A percentile compares a stretch with the other conserved stretches of the same genome.
Conservation (phyloP, 192 early-diverging fungal genomes). For the Fimicolochytrium jonesii region DNA sequence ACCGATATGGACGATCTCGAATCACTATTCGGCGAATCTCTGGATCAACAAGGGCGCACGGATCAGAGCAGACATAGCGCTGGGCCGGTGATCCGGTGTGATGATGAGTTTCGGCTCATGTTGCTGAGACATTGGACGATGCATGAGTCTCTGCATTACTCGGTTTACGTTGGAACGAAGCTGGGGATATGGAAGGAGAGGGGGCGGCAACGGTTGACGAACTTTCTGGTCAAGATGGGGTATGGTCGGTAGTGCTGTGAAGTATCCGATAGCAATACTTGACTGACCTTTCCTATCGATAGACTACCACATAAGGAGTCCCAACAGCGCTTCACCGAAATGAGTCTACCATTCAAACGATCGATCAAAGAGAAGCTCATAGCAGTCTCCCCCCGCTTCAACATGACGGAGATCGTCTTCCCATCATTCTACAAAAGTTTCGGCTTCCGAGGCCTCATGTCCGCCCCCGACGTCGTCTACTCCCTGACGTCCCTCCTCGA, state of each 20-base stretch:
- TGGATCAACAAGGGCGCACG: not conserved
- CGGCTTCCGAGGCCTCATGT: conserved; percentile 60
- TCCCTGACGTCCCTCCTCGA: conserved; percentile 71
- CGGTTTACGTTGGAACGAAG: conserved; percentile 79
- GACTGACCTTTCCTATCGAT: not conserved
- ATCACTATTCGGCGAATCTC: conserved; percentile 21
- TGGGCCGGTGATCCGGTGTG: conserved; percentile 43
- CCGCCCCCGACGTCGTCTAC: conserved; percentile 79
- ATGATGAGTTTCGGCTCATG: conserved; percentile 81
- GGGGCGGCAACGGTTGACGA: conserved; percentile 72
- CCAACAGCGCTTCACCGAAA: conserved; percentile 69
- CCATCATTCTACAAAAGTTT: conserved; percentile 75
- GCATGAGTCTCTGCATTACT: conserved; percentile 81
- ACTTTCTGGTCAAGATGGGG: conserved; percentile 89
- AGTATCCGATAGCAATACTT: not conserved
- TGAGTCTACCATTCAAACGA: conserved; percentile 50
- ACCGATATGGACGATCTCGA: conserved; percentile 27
- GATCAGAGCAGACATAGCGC: not conserved
- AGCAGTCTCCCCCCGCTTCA: conserved; percentile 67
- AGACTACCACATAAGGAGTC: conserved; percentile 79
- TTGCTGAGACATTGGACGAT: conserved; percentile 92
- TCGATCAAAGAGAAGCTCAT: conserved; percentile 61
- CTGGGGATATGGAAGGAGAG: conserved; percentile 85
- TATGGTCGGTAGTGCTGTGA: conserved; percentile 28
- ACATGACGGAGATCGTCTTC: conserved; percentile 70